Evolutionary conservation across 352 stramenopile genomes (phyloP), one percentile per base, ranked within the genome.

Genomic region (Pythium volutum): DNA sequence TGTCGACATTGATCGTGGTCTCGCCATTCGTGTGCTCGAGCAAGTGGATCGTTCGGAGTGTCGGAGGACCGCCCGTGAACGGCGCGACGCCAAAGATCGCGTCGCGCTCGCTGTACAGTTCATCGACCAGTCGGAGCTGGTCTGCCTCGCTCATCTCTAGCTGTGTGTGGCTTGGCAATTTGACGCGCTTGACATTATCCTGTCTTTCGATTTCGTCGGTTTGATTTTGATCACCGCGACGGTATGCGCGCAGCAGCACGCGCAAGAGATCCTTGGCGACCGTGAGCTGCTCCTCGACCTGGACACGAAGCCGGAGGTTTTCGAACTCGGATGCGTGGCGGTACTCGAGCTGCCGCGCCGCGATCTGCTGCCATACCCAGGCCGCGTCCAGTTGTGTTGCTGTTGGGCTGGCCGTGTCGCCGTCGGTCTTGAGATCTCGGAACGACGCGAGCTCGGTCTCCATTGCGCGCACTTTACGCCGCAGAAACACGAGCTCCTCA

Each of bases 321-420:
- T 58, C 52, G 3, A 26, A 45, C 47, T 67, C 60, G 22, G 60
- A 49, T 3, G 7, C 12, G 15, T 67, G 60, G 1, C 60, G 52
- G 18, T 58, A 34, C 36, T 62, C 38, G 9, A 57, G 39, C 52
- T 67, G 60, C 9, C 53, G 60, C 52, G 53, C 31, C 18, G 60
- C 60, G 45, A 67, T 67, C 46, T 67, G 46, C 46, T 58, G 47
- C 60, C 60, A 67, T 16, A 67, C 43, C 52, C 45, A 57, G 16
- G 46, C 36, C 14, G 34, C 45, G 46, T 62, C 26, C n/a, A 58
- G 34, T 16, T 48, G 25, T 9, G 41, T 36, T 9, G 34, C 23
- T 14, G 15, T 12, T 10, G 38, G 16, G 12, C 9, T 7, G 15
- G 38, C 16, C 39, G 22, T 29, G 10, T 34, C 8, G 23, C 3